Conservation (phyloP, 2,329 filamentous ascomycete species). For the Teratosphaeria zuluensis region DNA sequence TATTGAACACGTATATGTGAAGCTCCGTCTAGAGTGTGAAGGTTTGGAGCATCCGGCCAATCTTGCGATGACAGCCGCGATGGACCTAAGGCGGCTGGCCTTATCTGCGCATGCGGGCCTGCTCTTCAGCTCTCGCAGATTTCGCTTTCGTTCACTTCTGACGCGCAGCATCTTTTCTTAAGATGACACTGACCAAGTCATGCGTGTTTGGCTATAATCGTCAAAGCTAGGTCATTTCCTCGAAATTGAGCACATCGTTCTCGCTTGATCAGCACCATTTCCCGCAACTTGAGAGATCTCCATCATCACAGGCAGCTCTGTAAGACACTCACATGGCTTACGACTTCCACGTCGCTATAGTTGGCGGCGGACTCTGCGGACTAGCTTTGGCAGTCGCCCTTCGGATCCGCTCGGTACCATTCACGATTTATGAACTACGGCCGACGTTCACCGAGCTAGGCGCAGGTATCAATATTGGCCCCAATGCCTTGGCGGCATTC, state of each 20-base stretch:
- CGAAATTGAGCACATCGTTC: neutral
- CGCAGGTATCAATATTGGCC: slow-evolving; percentile 47
- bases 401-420: slow-evolving; percentile 21
- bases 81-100: too few species aligned
- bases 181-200: too few species aligned
- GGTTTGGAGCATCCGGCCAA: too few species aligned
- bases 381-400: slow-evolving; percentile 47
- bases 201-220: too few species aligned
- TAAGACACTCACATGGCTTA: neutral
- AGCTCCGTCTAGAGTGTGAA: too few species aligned
- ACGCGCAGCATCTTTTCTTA: too few species aligned
- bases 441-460: slow-evolving; percentile 48
- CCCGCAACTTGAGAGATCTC: neutral
- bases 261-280: neutral
- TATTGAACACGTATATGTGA: too few species aligned
- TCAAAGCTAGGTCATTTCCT: neutral
- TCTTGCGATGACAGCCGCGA: too few species aligned
- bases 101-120: too few species aligned
- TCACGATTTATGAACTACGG: slow-evolving; percentile 30
- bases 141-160: too few species aligned
- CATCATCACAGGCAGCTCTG: neutral
- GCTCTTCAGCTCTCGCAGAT: too few species aligned
- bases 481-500: slow-evolving; percentile 88
- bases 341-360: slow-evolving; percentile 36
- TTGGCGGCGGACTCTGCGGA: slow-evolving; percentile 52